Conservation (phyloP, 306 rosid genomes). For the Heteromeles arbutifolia region DNA sequence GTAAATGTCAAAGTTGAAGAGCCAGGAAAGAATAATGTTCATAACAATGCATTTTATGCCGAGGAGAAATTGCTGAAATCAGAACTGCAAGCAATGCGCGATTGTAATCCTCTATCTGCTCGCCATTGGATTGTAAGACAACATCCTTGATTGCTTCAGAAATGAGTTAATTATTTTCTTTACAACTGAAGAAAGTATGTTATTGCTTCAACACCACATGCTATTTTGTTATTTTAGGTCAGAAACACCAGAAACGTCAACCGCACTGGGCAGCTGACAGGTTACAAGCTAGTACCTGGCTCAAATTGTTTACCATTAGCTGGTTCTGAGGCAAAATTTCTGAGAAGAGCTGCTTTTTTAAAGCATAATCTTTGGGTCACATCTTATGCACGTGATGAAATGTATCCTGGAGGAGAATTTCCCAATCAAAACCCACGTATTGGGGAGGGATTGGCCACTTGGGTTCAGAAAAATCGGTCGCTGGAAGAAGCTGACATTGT, state of each 20-base stretch:
- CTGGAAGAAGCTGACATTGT: conserved; percentile 76
- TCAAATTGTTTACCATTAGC: conserved; percentile 78
- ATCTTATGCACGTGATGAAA: conserved; percentile 48
- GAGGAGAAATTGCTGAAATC: conserved; percentile 66
- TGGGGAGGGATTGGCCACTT: conserved; percentile 75
- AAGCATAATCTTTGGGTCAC: conserved; percentile 89
- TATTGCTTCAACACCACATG: neutral
- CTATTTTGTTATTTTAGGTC: conserved; percentile 33
- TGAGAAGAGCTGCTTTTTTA: conserved; percentile 74
- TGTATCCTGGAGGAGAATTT: conserved; percentile 77
- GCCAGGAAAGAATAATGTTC: conserved; percentile 67
- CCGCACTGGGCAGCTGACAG: conserved; percentile 73
- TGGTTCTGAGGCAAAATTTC: conserved; percentile 75
- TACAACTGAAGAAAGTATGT: neutral
- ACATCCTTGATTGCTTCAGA: neutral
- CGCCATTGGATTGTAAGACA: conserved; percentile 77
- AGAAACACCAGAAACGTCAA: conserved; percentile 77
- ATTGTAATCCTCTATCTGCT: conserved; percentile 65
- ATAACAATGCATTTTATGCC: conserved; percentile 74
- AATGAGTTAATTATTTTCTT: neutral
- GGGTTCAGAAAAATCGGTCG: conserved; percentile 67
- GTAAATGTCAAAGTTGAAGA: conserved; percentile 67
- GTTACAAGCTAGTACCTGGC: conserved; percentile 75
- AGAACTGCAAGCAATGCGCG: conserved; percentile 71
- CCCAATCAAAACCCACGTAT: conserved; percentile 77